A percentile compares a stretch with the other conserved stretches of the same genome.
Conservation (phyloP, 805 yeast species). For the Metschnikowia cubensis region DNA sequence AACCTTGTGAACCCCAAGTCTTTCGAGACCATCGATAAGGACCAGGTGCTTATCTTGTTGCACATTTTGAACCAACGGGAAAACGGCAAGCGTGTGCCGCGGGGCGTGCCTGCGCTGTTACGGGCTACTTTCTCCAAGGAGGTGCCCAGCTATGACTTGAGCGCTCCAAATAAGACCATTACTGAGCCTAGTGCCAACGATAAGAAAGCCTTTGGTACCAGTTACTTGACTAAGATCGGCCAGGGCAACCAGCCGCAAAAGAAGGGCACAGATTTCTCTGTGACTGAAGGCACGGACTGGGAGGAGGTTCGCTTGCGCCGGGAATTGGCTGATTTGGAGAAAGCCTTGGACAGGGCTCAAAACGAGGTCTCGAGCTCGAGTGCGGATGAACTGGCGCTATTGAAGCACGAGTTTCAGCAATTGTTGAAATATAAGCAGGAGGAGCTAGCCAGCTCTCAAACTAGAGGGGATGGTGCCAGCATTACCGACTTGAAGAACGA, state of each 20-base stretch:
- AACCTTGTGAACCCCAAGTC: constrained; percentile 89
- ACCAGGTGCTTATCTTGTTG: constrained; percentile 82
- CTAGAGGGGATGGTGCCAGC: constrained; percentile 24
- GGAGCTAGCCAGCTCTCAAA: constrained; percentile 36
- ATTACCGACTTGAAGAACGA: constrained; percentile 56
- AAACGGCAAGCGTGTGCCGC: constrained; percentile 78
- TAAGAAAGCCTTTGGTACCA: constrained; percentile 47
- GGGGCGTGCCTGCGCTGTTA: constrained; percentile 90
- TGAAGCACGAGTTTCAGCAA: constrained; percentile 71
- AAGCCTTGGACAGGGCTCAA: constrained; percentile 52
- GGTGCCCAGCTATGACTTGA: constrained; percentile 65
- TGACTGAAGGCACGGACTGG: constrained; percentile 83
- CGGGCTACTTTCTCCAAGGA: constrained; percentile 90
- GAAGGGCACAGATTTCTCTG: constrained; percentile 67
- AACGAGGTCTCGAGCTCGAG: constrained; percentile 12
- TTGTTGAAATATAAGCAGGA: constrained; percentile 72
- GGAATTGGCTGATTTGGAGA: constrained; percentile 71
- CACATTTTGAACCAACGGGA: constrained; percentile 91
- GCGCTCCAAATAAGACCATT: constrained; percentile 15
- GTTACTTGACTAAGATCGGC: constrained; percentile 55
- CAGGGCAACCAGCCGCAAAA: constrained; percentile 34
- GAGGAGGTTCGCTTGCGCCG: constrained; percentile 81
- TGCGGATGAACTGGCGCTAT: constrained; percentile 22
- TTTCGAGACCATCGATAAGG: constrained; percentile 84
- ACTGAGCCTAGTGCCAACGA: constrained; percentile 18